Percentiles rank a stretch among this genome's conserved stretches.
Evolutionary conservation across 2,329 filamentous ascomycete species (phyloP).

Genomic region (Talaromyces sp.): DNA sequence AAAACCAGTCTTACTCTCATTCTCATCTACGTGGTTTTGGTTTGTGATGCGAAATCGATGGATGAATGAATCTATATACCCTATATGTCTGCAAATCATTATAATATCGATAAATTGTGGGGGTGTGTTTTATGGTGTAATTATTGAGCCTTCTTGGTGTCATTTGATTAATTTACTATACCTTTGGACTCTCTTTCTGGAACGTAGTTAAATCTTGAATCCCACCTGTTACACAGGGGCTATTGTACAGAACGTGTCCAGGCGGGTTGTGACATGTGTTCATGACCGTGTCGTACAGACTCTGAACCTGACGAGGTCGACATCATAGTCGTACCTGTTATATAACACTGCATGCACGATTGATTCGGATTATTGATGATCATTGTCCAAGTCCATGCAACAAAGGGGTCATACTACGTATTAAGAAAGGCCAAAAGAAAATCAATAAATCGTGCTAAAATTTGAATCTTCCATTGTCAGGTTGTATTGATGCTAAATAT

Average conservation of each 20-base stretch:
- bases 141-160: conserved; percentile 1
- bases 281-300: not conserved
- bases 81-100: not conserved
- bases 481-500: too few relatives aligned
- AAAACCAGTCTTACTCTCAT: not conserved
- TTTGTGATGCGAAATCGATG: not conserved
- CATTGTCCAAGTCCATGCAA: not conserved
- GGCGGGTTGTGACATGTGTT: not conserved
- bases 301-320: not conserved
- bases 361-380: not conserved
- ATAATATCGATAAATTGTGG: conserved; percentile 2
- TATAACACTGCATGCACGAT: not conserved
- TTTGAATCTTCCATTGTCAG: not conserved
- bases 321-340: not conserved
- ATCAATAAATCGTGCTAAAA: not conserved
- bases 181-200: not conserved
- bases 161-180: not conserved
- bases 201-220: not conserved
- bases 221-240: not conserved
- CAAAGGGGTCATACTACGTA: not conserved
- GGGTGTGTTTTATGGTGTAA: not conserved
- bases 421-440: not conserved
- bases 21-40: not conserved
- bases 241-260: not conserved
- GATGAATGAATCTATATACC: not conserved